Percentiles rank a stretch among this genome's conserved stretches.
Conservation (phyloP, 2,329 filamentous ascomycete genomes). For the Fusarium sp. region DNA sequence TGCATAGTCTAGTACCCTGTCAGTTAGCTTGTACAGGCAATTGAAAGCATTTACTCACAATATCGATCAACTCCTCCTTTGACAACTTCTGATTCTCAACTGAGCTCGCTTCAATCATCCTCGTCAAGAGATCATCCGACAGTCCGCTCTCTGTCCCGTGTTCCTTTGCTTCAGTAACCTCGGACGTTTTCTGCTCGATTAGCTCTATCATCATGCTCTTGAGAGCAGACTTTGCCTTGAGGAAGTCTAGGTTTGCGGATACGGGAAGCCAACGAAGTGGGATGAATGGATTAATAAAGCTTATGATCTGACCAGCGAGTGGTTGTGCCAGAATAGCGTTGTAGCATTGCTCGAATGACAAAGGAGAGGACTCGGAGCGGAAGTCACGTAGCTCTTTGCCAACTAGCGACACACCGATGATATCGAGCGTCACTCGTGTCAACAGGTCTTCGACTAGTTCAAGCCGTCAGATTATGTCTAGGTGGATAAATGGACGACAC, state of each 20-base stretch:
- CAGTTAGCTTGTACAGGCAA: rapidly evolving
- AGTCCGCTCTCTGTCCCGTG: neutral
- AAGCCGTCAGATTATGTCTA: neutral
- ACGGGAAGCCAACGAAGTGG: conserved; percentile 20
- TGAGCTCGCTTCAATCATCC: conserved; percentile 26
- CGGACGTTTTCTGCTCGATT: conserved; percentile 12
- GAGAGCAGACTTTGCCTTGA: conserved; percentile 14
- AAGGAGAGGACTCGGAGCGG: neutral
- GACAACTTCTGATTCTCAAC: conserved; percentile 14
- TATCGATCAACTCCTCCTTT: conserved; percentile 28
- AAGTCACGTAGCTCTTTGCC: conserved; percentile 19
- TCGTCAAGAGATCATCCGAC: conserved; percentile 29
- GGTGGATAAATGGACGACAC: rapidly evolving
- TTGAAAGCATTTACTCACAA: neutral
- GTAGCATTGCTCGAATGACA: conserved; percentile 29
- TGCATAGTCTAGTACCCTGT: neutral
- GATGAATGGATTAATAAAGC: conserved; percentile 27
- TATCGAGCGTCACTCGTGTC: conserved; percentile 19
- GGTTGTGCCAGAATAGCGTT: conserved; percentile 14
- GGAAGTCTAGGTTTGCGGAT: conserved; percentile 18
- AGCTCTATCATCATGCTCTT: conserved; percentile 25
- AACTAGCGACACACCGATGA: conserved; percentile 11
- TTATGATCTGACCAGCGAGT: conserved; percentile 17
- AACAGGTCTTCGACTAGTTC: neutral
- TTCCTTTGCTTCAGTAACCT: neutral